A percentile compares a stretch with the other conserved stretches of the same genome.
Evolutionary conservation across 176 grass and related monocot genomes (phyloP).

Genomic region (Phyllostachys edulis): DNA sequence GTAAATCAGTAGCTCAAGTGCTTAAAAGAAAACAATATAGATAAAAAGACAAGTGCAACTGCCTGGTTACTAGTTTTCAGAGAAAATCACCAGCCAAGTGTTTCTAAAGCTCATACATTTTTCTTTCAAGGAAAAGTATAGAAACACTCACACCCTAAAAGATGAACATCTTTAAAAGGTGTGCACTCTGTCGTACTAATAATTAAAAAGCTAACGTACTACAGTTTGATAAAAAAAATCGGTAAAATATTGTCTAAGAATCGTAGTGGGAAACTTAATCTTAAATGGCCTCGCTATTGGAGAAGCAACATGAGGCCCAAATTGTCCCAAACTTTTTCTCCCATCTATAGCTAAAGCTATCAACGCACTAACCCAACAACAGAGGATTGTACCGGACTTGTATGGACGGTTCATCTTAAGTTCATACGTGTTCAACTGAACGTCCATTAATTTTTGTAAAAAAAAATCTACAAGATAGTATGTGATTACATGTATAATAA

Average conservation of each 20-base stretch:
- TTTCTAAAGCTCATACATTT: not conserved
- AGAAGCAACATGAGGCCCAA: slow-evolving; percentile 32
- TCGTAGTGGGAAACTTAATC: not conserved
- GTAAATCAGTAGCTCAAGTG: too few species aligned
- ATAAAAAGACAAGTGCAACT: too few species aligned
- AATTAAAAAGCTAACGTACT: too few species aligned
- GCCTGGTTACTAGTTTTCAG: not conserved
- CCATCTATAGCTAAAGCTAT: slow-evolving; percentile 22
- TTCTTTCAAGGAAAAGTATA: not conserved
- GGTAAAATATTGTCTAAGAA: not conserved
- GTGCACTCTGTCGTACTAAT: too few species aligned
- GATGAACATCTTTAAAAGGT: not conserved
- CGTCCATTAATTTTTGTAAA: too few species aligned
- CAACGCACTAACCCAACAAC: slow-evolving; percentile 12
- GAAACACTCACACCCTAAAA: not conserved
- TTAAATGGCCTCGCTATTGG: not conserved
- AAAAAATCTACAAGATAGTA: too few species aligned
- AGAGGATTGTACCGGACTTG: not conserved
- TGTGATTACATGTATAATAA: too few species aligned
- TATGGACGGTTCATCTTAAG: too few species aligned
- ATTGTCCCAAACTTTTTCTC: not conserved
- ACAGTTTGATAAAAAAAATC: not conserved
- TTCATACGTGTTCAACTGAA: too few species aligned
- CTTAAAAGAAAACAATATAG: too few species aligned
- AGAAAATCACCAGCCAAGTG: not conserved